These are phyloP conservation scores for Solanum paucissectum DNA, from an alignment of 257 asterid genomes.

Conservation along the genomic window DNA sequence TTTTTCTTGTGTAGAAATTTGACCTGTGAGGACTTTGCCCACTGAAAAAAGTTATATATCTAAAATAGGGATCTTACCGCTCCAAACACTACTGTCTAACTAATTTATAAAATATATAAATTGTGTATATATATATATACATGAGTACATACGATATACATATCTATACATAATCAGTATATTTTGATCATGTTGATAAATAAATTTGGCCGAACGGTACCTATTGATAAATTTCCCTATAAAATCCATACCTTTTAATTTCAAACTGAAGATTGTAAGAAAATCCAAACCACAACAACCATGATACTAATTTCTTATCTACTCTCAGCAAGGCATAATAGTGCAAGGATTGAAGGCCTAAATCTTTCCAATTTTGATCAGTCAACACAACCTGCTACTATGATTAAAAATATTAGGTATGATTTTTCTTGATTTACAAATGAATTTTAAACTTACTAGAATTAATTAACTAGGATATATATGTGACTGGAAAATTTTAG, in stretches of 20 bases:
- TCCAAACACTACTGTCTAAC: too few species aligned
- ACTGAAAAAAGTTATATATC: neutral
- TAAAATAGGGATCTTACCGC: too few species aligned
- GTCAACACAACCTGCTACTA: conserved; percentile 36
- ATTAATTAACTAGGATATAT: neutral
- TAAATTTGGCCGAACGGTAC: neutral
- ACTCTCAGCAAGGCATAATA: conserved; percentile 59
- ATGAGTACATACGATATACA: too few species aligned
- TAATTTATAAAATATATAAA: too few species aligned
- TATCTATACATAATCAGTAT: too few species aligned
- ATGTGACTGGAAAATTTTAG: conserved; percentile 16
- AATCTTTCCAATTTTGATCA: conserved; percentile 35
- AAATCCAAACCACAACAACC: neutral
- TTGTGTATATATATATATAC: too few species aligned
- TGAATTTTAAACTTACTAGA: neutral
- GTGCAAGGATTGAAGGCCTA: conserved; percentile 43
- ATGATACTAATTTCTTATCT: conserved; percentile 8
- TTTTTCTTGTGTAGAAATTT: neutral
- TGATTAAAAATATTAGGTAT: conserved; percentile 59
- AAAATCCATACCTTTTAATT: neutral
- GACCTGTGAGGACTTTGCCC: neutral
- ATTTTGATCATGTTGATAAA: too few species aligned
- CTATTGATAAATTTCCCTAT: neutral
- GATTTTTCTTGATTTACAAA: neutral
- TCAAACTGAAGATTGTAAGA: neutral